Base-by-base conservation (phyloP, 352 stramenopile species). In the Globisporangium recalcitrans region DNA sequence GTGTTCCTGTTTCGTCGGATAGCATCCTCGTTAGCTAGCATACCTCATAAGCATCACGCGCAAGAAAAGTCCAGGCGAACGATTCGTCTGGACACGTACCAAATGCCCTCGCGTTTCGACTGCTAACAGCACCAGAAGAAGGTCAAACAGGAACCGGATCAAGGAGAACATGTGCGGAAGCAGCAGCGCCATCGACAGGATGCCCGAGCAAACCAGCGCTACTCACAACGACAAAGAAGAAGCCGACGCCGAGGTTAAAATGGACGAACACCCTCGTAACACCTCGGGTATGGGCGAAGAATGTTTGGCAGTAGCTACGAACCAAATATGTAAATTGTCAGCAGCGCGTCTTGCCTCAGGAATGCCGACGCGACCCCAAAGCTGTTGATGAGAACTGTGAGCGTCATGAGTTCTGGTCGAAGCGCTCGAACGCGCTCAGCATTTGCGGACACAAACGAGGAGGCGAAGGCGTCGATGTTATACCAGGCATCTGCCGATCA, bases 91-190 rank as follows among this genome's bases (percentile, higher is more conserved):
- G 26, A 49, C 4, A 36, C 61, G 19, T 68, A 90, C 80, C 74
- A 88, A n/a, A 40, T 87, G 71, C 1, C 63, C 69, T 14, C 78
- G 74, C 14, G 64, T 63, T 62, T 86, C 71, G 10, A 67, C 42
- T 1, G 74, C 73, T 4, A 88, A 42, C 5, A 72, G 29, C 14
- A 87, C 46, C 3, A 85, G 67, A 19, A 86, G 16, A 5, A 75
- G 65, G 48, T 90, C 80, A 29, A 86, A 73, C 5, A 90, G 64
- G 55, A 86, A 70, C 22, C 80, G 78, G 13, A 83, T 8, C 16
- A 90, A 40, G 63, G 85, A 90, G 60, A 88, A 82, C 8, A 69
- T 63, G 58, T 88, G 80, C 2, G 78, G 80, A 1, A 90, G 67
- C 29, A 87, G 69, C 62, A 79, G 59, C 4, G 72, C 54, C 5